A percentile compares a stretch with the other conserved stretches of the same genome.
Conservation (phyloP, 2,329 filamentous ascomycete genomes). For the Keithomyces neogunnii region DNA sequence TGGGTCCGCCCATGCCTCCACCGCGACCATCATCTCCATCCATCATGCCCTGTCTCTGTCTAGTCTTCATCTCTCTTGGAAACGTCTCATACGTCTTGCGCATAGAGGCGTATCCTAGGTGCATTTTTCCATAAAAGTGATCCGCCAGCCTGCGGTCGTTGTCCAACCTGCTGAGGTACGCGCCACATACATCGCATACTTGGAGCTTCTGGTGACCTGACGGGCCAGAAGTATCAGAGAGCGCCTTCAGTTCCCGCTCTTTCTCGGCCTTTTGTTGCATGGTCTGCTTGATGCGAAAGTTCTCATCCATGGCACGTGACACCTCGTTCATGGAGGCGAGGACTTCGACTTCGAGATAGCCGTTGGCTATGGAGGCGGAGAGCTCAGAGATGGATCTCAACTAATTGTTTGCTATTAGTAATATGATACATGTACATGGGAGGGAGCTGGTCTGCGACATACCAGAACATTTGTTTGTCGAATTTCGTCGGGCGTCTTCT, state of each 20-base stretch:
- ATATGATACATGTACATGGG: not conserved
- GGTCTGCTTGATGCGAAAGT: slow-evolving; percentile 74
- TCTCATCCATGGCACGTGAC: slow-evolving; percentile 74
- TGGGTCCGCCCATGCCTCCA: slow-evolving; percentile 28
- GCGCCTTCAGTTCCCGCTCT: slow-evolving; percentile 80
- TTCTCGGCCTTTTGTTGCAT: slow-evolving; percentile 74
- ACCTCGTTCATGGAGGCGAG: slow-evolving; percentile 77
- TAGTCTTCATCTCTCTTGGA: slow-evolving; percentile 74
- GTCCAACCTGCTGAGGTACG: slow-evolving; percentile 84
- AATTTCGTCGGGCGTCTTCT: slow-evolving; percentile 98
- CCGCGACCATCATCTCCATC: slow-evolving; percentile 37
- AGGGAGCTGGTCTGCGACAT: slow-evolving; percentile 8
- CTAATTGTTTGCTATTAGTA: slow-evolving; percentile 11
- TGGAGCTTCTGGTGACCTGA: slow-evolving; percentile 96
- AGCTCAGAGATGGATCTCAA: slow-evolving; percentile 82
- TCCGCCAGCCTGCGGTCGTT: slow-evolving; percentile 91
- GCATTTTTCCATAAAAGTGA: slow-evolving; percentile 99
- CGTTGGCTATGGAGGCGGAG: slow-evolving; percentile 66
- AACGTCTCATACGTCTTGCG: slow-evolving; percentile 85
- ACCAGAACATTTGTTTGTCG: slow-evolving; percentile 83
- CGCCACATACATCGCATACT: slow-evolving; percentile 96
- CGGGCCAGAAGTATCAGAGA: slow-evolving; percentile 87
- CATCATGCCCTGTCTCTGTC: slow-evolving; percentile 44
- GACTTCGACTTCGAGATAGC: slow-evolving; percentile 77
- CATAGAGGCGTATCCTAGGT: slow-evolving; percentile 96